These are phyloP conservation scores for Tulasnella sp. DNA, from an alignment of 768 basidiomycete genomes.

Conservation along the genomic window DNA sequence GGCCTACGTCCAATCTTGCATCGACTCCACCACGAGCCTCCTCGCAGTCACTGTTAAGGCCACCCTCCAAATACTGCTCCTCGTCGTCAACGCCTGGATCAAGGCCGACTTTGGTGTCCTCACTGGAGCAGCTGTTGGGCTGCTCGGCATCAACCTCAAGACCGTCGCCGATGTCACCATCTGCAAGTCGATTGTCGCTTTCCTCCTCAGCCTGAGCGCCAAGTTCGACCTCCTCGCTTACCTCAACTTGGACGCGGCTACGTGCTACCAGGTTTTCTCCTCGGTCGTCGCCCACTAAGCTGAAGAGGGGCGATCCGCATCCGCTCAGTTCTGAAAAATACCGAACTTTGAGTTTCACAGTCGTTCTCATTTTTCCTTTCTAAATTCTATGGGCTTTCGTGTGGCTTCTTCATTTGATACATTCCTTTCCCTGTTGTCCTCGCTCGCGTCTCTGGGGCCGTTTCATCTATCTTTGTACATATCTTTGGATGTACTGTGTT, in stretches of 20 bases:
- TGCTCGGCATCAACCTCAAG: not conserved
- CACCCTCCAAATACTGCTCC: not conserved
- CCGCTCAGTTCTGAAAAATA: not conserved
- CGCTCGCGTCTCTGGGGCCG: not conserved
- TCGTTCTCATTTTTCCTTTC: not conserved
- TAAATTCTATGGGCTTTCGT: not conserved
- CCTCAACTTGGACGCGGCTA: not conserved
- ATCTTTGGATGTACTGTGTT: not conserved
- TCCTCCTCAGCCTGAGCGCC: not conserved
- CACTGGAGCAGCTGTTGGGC: not conserved
- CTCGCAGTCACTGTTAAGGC: not conserved
- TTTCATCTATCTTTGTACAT: not conserved
- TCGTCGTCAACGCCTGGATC: not conserved
- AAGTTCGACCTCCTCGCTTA: not conserved
- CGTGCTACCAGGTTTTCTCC: not conserved
- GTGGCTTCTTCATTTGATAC: not conserved
- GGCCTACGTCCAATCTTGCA: not conserved
- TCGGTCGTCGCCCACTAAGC: not conserved
- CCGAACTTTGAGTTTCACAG: not conserved
- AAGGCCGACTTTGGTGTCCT: not conserved
- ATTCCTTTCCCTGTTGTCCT: not conserved
- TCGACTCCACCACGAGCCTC: not conserved
- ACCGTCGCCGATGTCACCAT: not conserved
- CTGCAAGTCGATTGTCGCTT: not conserved
- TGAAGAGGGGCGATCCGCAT: not conserved